phyloP scores from a whole-genome alignment of 331 rosid species.

The Quercus lobata region DNA sequence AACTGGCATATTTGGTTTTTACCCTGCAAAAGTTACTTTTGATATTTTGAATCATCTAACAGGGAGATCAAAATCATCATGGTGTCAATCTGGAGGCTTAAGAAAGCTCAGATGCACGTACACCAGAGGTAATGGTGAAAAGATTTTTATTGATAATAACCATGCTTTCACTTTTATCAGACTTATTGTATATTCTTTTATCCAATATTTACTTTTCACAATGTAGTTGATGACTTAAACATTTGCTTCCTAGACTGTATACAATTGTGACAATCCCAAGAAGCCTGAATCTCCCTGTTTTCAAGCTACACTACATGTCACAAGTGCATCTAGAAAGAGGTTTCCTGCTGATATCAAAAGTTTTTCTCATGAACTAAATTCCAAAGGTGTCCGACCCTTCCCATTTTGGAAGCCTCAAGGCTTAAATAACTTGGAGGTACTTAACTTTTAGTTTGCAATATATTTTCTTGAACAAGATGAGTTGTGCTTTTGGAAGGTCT shows the following conservation, averaged over 20 bases:
- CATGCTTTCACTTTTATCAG: background rate
- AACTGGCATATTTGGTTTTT: constrained; percentile 13
- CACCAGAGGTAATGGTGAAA: constrained; percentile 70
- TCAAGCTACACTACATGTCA: constrained; percentile 89
- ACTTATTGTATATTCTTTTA: constrained; percentile 5
- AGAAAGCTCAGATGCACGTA: constrained; percentile 66
- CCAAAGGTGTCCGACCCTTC: constrained; percentile 88
- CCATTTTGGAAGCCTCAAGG: constrained; percentile 96
- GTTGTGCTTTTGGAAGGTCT: constrained; percentile 18
- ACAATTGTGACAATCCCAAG: constrained; percentile 94
- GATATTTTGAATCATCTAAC: constrained; percentile 27
- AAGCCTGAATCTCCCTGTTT: constrained; percentile 98
- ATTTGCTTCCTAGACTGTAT: constrained; percentile 52
- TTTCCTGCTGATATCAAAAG: constrained; percentile 83
- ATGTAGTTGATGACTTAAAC: constrained; percentile 18
- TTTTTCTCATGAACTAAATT: constrained; percentile 91
- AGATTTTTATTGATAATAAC: background rate
- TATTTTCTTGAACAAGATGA: constrained; percentile 12
- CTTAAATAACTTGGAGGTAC: constrained; percentile 85
- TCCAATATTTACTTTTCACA: background rate
- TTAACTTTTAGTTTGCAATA: constrained; percentile 12
- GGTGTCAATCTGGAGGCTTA: constrained; percentile 57
- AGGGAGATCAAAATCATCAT: constrained; percentile 57
- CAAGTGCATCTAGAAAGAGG: constrained; percentile 95
- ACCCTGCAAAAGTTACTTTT: constrained; percentile 16